phyloP scores from a whole-genome alignment of 2,329 filamentous ascomycete genomes.

The Stylonectria norvegica region DNA sequence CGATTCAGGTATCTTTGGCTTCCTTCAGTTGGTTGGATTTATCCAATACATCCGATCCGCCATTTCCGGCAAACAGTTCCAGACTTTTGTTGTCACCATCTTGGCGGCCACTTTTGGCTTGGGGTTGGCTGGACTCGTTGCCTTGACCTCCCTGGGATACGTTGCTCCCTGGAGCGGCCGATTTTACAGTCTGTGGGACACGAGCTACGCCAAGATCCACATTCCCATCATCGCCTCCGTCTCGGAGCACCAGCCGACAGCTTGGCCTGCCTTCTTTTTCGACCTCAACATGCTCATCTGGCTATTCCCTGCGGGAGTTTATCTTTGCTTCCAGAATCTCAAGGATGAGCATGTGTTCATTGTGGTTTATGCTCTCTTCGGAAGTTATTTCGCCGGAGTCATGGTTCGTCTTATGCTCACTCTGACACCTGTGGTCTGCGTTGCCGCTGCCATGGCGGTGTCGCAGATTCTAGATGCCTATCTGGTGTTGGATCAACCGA shows the following conservation, averaged over 20 bases:
- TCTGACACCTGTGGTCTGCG: slow-evolving; percentile 91
- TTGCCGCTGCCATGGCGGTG: slow-evolving; percentile 82
- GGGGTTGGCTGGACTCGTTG: slow-evolving; percentile 71
- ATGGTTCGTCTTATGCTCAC: slow-evolving; percentile 99
- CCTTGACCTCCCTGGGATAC: slow-evolving; percentile 82
- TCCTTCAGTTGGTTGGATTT: slow-evolving; percentile 89
- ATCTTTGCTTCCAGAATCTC: slow-evolving; percentile 93
- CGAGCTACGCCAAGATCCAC: slow-evolving; percentile 96
- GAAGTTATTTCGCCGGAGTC: slow-evolving; percentile 97
- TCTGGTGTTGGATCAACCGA: slow-evolving; percentile 63
- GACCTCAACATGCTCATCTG: slow-evolving; percentile 97
- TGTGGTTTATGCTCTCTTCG: slow-evolving; percentile 93
- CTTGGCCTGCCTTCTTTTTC: slow-evolving; percentile 99
- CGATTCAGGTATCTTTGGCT: slow-evolving; percentile 78
- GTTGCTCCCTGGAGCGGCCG: slow-evolving; percentile 97
- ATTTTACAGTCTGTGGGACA: slow-evolving; percentile 99
- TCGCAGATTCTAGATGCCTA: slow-evolving; percentile 89
- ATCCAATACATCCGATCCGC: slow-evolving; percentile 87
- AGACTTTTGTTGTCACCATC: slow-evolving; percentile 77
- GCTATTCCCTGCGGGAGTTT: slow-evolving; percentile 97
- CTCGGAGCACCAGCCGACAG: slow-evolving; percentile 97
- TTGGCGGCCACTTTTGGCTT: slow-evolving; percentile 72
- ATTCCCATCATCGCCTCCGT: slow-evolving; percentile 99
- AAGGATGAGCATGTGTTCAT: slow-evolving; percentile 97
- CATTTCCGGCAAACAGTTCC: slow-evolving; percentile 88